phyloP scores from a whole-genome alignment of 257 asterid species.

The Capsicum rhomboideum region DNA sequence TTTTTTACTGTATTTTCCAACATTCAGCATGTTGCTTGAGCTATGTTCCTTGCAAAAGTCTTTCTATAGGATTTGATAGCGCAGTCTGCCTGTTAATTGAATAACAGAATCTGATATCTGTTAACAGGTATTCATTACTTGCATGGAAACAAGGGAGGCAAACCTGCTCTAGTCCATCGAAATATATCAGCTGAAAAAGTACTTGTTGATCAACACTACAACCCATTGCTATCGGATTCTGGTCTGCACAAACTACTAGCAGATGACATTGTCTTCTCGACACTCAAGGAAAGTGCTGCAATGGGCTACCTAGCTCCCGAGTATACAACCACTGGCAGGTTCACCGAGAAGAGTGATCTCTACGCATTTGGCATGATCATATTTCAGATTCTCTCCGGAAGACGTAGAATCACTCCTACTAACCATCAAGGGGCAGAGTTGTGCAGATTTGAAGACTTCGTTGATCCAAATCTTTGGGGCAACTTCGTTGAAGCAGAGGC shows the following conservation, averaged over 20 bases:
- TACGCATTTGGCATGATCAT: conserved; percentile 94
- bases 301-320: conserved; percentile 97
- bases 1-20: too few relatives aligned
- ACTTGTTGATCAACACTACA: conserved; percentile 68
- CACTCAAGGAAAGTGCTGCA: conserved; percentile 88
- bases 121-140: conserved; percentile 65
- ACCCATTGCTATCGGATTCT: conserved; percentile 73
- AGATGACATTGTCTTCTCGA: conserved; percentile 77
- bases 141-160: conserved; percentile 46
- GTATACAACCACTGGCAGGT: conserved; percentile 78
- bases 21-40: too few relatives aligned
- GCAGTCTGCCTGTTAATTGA: not conserved
- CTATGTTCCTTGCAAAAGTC: not conserved
- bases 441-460: conserved; percentile 57
- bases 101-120: not conserved
- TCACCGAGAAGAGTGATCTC: conserved; percentile 83
- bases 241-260: conserved; percentile 78
- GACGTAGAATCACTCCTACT: conserved; percentile 50
- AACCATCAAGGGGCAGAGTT: conserved; percentile 71
- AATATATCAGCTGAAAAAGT: conserved; percentile 91
- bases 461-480: conserved; percentile 52
- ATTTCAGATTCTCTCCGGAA: conserved; percentile 83
- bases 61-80: not conserved
- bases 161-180: conserved; percentile 60
- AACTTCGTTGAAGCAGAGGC: conserved; percentile 73